Evolutionary conservation across 768 basidiomycete genomes (phyloP).

Genomic region (Kondoa subrosea): DNA sequence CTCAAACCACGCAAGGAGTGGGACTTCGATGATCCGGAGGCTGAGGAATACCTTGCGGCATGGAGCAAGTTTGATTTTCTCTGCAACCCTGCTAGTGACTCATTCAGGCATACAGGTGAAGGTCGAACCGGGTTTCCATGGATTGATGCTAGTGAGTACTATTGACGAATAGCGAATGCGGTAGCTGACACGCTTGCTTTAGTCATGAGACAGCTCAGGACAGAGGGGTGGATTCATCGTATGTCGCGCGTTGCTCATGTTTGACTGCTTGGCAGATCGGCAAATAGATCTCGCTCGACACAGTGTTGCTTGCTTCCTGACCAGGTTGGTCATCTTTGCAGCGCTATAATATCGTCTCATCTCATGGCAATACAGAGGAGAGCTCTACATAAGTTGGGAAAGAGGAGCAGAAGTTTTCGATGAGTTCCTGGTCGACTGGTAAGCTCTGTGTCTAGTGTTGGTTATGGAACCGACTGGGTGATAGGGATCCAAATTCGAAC

Average conservation of each 20-base stretch:
- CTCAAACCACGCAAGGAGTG: constrained; percentile 22
- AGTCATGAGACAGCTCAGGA: constrained; percentile 32
- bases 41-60: constrained; percentile 6
- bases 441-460: background rate
- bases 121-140: constrained; percentile 33
- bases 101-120: no score
- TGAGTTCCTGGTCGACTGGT: constrained; percentile 34
- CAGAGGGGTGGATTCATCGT: constrained; percentile 35
- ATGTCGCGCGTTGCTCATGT: background rate
- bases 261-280: background rate
- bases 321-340: constrained; percentile 11
- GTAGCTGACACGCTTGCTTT: constrained; percentile 26
- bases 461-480: background rate
- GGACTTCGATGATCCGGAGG: constrained; percentile 27
- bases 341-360: background rate
- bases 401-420: constrained; percentile 36
- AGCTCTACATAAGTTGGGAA: constrained; percentile 36
- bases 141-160: constrained; percentile 21
- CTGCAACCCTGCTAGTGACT: no score
- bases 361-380: constrained; percentile 24
- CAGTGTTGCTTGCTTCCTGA: constrained; percentile 33
- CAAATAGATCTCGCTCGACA: constrained; percentile 11
- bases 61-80: no score
- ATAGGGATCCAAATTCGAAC: constrained; percentile 14
- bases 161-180: constrained; percentile 11